Evolutionary conservation across 176 grass and related monocot genomes (phyloP).

Genomic region (Phragmites australis): DNA sequence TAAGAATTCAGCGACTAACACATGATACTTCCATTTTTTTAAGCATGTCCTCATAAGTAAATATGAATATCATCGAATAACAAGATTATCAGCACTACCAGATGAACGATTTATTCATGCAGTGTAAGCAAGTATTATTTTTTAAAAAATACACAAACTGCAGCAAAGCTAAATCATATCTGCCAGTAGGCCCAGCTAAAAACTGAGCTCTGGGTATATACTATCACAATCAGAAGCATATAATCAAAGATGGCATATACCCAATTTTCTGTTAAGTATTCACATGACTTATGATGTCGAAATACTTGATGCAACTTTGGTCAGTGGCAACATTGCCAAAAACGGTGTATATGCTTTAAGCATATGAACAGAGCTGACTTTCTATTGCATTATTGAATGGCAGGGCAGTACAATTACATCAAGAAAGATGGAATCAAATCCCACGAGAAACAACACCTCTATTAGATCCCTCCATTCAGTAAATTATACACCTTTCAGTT

Average conservation of each 20-base stretch:
- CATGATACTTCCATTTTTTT: too few relatives aligned
- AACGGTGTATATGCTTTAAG: background rate
- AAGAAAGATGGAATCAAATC: background rate
- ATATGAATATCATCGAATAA: too few relatives aligned
- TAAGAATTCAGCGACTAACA: too few relatives aligned
- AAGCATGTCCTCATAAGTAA: too few relatives aligned
- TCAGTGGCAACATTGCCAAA: background rate
- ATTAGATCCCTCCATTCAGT: conserved; percentile 16
- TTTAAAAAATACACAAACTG: background rate
- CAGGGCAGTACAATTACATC: conserved; percentile 8
- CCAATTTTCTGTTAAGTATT: background rate
- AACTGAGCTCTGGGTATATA: too few relatives aligned
- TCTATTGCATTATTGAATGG: conserved; percentile 23
- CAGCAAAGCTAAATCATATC: background rate
- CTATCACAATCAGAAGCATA: background rate
- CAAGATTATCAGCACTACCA: too few relatives aligned
- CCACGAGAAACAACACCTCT: background rate
- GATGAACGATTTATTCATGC: too few relatives aligned
- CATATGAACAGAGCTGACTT: background rate
- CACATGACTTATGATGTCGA: background rate
- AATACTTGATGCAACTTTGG: background rate
- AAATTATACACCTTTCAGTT: background rate
- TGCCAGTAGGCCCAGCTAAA: too few relatives aligned
- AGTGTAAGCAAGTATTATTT: too few relatives aligned
- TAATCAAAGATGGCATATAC: background rate